Evolutionary conservation across 331 rosid genomes (phyloP).

Genomic region (Malus hybrid): DNA sequence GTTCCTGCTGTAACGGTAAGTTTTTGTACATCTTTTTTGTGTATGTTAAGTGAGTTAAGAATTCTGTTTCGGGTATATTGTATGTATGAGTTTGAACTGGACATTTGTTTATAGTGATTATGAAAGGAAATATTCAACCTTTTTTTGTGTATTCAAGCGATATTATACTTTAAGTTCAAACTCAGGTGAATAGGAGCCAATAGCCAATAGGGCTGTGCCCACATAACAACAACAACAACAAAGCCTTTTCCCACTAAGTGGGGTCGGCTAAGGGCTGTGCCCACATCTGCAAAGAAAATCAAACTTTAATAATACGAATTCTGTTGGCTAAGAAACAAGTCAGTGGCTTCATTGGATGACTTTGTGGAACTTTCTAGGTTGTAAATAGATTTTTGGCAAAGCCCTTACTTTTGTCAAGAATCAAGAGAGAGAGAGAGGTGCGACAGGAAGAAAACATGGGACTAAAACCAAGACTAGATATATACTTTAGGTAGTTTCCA

Average conservation of each 20-base stretch:
- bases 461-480: background rate
- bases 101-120: background rate
- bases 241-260: too few relatives aligned
- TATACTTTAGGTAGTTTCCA: background rate
- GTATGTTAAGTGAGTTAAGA: background rate
- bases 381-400: background rate
- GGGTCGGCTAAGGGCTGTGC: background rate
- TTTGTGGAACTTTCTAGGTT: background rate
- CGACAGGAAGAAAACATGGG: background rate
- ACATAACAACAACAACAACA: too few relatives aligned
- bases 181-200: too few relatives aligned
- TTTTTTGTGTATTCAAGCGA: too few relatives aligned
- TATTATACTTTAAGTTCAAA: too few relatives aligned
- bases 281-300: background rate
- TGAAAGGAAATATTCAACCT: background rate
- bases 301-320: background rate
- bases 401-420: background rate
- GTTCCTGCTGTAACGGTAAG: conserved; percentile 1
- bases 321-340: background rate
- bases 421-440: background rate
- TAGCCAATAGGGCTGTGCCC: background rate
- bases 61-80: background rate
- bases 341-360: background rate
- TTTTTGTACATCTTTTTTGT: background rate
- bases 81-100: background rate